phyloP scores from a whole-genome alignment of 495 filamentous ascomycete species.

The Tuber indicum region DNA sequence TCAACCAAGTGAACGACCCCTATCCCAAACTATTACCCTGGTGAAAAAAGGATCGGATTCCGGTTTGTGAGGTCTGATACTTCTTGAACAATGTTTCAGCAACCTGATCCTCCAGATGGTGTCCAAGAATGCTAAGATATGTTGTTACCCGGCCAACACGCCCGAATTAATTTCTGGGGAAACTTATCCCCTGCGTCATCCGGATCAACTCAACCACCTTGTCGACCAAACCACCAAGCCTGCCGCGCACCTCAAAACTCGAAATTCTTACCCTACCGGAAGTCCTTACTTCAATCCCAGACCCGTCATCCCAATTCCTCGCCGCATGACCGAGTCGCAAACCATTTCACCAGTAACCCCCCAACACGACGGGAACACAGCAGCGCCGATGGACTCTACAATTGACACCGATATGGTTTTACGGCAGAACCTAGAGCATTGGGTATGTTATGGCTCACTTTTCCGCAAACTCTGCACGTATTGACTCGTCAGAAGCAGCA shows the following conservation, averaged over 20 bases:
- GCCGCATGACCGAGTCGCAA: slow-evolving; percentile 1
- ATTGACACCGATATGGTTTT: slow-evolving; percentile 32
- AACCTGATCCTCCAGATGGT: background rate
- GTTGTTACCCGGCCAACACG: background rate
- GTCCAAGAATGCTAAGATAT: background rate
- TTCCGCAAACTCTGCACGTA: slow-evolving; percentile 13
- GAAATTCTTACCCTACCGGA: background rate
- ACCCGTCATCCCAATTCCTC: background rate
- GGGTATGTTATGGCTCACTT: slow-evolving; percentile 11
- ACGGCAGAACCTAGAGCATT: slow-evolving; percentile 30
- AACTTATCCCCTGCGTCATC: background rate
- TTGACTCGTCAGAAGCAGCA: slow-evolving; percentile 12
- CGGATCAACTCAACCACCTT: background rate
- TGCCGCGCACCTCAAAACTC: background rate
- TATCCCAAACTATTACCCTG: background rate
- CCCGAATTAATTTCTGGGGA: background rate
- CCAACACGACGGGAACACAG: background rate
- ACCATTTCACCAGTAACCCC: background rate
- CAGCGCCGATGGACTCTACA: background rate
- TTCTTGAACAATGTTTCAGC: background rate
- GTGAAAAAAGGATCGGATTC: background rate
- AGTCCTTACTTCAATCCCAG: background rate
- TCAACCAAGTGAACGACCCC: background rate
- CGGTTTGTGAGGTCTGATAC: background rate
- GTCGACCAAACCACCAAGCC: background rate